A percentile compares a stretch with the other conserved stretches of the same genome.
phyloP scores from a whole-genome alignment of 495 filamentous ascomycete species.

The Cercophora scortea region DNA sequence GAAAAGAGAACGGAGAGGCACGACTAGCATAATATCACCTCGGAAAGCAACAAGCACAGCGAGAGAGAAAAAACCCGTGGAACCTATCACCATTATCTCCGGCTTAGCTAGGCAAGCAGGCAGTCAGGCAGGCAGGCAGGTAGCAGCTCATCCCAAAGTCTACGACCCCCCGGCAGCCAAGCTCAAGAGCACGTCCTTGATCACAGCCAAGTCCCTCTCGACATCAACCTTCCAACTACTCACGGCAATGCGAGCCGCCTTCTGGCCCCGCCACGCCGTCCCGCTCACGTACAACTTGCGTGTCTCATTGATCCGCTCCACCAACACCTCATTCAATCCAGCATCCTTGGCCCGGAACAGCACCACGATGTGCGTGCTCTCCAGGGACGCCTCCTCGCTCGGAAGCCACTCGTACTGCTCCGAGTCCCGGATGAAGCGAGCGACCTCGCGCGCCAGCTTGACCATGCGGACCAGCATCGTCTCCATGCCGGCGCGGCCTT shows the following conservation, averaged over 20 bases:
- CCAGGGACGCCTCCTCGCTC: constrained; percentile 14
- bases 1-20: no score
- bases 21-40: no score
- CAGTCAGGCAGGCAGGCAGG: no score
- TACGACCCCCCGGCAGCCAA: constrained; percentile 20
- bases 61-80: no score
- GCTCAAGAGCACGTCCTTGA: constrained; percentile 30
- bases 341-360: constrained; percentile 71
- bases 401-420: constrained; percentile 61
- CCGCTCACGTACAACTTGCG: constrained; percentile 77
- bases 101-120: no score
- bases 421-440: constrained; percentile 49
- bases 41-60: no score
- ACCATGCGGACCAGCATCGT: constrained; percentile 68
- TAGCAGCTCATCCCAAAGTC: neutral
- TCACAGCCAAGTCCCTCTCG: constrained; percentile 45
- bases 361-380: constrained; percentile 63
- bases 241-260: constrained; percentile 73
- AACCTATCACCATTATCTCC: no score
- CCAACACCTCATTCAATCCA: constrained; percentile 55
- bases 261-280: constrained; percentile 63
- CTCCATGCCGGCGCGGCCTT: constrained; percentile 62
- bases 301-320: constrained; percentile 62
- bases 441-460: constrained; percentile 58
- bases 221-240: constrained; percentile 69